phyloP scores from a whole-genome alignment of 1,139 yeast genomes.

The Candida sojae region DNA sequence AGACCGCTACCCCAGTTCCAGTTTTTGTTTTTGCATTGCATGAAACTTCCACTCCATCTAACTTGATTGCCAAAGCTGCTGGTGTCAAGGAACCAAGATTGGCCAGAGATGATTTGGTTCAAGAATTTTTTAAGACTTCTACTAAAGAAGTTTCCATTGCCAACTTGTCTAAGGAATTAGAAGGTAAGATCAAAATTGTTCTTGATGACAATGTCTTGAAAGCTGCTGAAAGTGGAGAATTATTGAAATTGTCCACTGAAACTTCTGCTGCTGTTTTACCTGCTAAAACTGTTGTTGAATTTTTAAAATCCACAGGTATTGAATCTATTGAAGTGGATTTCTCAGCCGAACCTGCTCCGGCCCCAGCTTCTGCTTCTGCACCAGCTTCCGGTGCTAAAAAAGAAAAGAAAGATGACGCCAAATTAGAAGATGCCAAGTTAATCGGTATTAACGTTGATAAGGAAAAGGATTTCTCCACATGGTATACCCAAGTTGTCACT shows the following conservation, averaged over 20 bases:
- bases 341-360: slow-evolving; percentile 42
- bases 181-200: slow-evolving; percentile 65
- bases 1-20: slow-evolving; percentile 80
- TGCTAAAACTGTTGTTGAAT: slow-evolving; percentile 53
- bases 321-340: slow-evolving; percentile 63
- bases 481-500: slow-evolving; percentile 95
- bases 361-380: slow-evolving; percentile 37
- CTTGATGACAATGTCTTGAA: slow-evolving; percentile 58
- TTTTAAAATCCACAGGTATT: slow-evolving; percentile 57
- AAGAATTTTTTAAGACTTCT: slow-evolving; percentile 60
- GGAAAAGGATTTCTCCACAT: slow-evolving; percentile 86
- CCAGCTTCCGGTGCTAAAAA: slow-evolving; percentile 28
- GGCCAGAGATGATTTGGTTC: slow-evolving; percentile 79
- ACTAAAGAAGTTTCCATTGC: slow-evolving; percentile 73
- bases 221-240: slow-evolving; percentile 34
- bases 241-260: slow-evolving; percentile 61
- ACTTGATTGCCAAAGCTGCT: slow-evolving; percentile 64
- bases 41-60: slow-evolving; percentile 69
- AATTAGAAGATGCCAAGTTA: slow-evolving; percentile 84
- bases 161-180: slow-evolving; percentile 52
- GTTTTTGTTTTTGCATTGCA: slow-evolving; percentile 77
- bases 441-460: slow-evolving; percentile 97
- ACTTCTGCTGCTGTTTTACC: slow-evolving; percentile 57
- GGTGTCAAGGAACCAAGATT: slow-evolving; percentile 83
- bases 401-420: slow-evolving; percentile 49